phyloP scores from a whole-genome alignment of 805 yeast genomes.

The Kuraishia piskuri region DNA sequence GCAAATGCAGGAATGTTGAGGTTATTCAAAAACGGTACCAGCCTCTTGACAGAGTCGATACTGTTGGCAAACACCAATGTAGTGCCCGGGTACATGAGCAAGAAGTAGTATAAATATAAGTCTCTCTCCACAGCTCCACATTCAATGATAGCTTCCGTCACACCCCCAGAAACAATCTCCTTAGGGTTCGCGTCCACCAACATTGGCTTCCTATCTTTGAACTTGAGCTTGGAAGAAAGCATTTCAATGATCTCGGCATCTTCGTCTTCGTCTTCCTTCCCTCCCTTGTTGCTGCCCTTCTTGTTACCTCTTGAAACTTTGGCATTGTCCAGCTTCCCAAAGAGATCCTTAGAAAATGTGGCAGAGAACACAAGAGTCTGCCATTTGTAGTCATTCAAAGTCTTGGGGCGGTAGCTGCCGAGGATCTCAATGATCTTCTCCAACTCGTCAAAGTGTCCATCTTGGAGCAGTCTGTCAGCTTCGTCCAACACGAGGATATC shows the following conservation, averaged over 20 bases:
- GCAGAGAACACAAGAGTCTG: conserved; percentile 95
- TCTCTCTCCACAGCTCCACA: conserved; percentile 90
- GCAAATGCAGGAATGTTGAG: conserved; percentile 63
- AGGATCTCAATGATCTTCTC: conserved; percentile 70
- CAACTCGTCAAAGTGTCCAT: conserved; percentile 92
- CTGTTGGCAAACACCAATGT: conserved; percentile 90
- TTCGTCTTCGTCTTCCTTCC: conserved; percentile 24
- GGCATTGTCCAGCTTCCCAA: conserved; percentile 52
- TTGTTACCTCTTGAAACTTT: conserved; percentile 9
- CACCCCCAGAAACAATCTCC: conserved; percentile 62
- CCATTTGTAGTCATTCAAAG: conserved; percentile 32
- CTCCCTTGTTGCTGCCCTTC: conserved; percentile 17
- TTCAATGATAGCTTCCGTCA: conserved; percentile 83
- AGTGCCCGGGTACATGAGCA: conserved; percentile 79
- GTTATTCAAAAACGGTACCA: conserved; percentile 66
- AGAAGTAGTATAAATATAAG: conserved; percentile 78
- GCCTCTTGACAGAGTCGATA: conserved; percentile 87
- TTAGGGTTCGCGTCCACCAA: conserved; percentile 84
- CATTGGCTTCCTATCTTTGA: conserved; percentile 57
- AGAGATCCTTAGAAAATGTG: conserved; percentile 77
- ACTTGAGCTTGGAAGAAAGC: conserved; percentile 60
- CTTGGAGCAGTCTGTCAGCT: conserved; percentile 91
- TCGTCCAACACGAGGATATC: conserved; percentile 74
- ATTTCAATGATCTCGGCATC: conserved; percentile 57
- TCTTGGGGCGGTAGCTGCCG: conserved; percentile 36